phyloP scores from a whole-genome alignment of 2,329 filamentous ascomycete species.

The Pseudogymnoascus sp. region DNA sequence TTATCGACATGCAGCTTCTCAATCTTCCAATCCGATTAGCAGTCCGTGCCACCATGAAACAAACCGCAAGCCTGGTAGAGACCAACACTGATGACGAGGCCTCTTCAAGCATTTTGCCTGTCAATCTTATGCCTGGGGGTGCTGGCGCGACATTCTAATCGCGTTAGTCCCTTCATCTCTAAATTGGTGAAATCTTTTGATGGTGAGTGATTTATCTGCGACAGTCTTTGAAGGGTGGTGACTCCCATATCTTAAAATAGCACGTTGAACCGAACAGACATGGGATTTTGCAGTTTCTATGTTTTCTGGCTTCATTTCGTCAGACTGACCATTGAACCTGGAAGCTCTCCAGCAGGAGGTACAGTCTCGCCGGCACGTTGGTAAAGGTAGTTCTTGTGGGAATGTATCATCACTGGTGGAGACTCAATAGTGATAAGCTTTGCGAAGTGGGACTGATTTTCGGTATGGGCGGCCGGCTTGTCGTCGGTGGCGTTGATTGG shows the following conservation, averaged over 20 bases:
- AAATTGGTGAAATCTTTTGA: not conserved
- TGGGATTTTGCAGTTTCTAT: not conserved
- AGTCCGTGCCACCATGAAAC: not conserved
- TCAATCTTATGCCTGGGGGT: not conserved
- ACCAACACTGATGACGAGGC: not conserved
- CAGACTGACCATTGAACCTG: not conserved
- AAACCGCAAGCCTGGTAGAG: not conserved
- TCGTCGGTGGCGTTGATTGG: not conserved
- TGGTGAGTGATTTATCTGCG: not conserved
- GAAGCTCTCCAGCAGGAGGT: not conserved
- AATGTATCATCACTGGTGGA: not conserved
- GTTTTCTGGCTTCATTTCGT: not conserved
- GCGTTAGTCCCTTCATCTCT: not conserved
- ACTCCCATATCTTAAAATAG: conserved; percentile 4
- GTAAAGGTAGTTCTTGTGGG: not conserved
- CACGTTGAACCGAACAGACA: not conserved
- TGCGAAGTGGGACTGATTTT: not conserved
- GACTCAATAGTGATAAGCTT: not conserved
- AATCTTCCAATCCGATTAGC: not conserved
- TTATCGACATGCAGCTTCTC: not conserved
- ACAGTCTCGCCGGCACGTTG: not conserved
- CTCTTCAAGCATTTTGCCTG: not conserved
- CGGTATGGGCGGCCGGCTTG: not conserved
- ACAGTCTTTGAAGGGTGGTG: not conserved
- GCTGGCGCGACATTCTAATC: not conserved